Evolutionary conservation across 2,329 filamentous ascomycete genomes (phyloP), one percentile per base, ranked within the genome.

Genomic region (Cyphellophora attinorum): DNA sequence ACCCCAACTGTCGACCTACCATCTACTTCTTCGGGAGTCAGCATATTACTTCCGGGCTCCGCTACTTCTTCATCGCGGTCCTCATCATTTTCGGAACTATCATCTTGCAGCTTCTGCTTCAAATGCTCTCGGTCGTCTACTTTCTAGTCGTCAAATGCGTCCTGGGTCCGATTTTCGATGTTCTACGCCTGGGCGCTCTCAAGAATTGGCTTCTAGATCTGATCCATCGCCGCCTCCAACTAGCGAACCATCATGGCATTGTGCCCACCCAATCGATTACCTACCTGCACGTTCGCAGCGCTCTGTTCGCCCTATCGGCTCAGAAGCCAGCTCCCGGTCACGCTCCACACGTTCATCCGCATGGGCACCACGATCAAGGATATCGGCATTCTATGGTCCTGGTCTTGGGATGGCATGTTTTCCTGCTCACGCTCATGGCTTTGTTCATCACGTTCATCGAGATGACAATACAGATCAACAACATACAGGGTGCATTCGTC

Each of bases 361-460:
- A 25, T n/a, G 8, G n/a, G 8, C 21, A 25, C 8, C 21, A 25
- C 21, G 8, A 25, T 8, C 21, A 25, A n/a, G 21, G 21, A 8
- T 25, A 25, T 25, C 21, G 21, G 21, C 21, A 8, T 8, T 25
- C 21, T 8, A 25, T 25, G 21, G n/a, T 8, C n/a, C 21, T 25
- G 8, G 21, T 25, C 8, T 8, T 25, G n/a, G 8, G 21, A 8
- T 25, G 21, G 21, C 21, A 25, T 25, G n/a, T 25, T n/a, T 25
- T 8, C 8, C 21, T 25, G n/a, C 21, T 25, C n/a, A 25, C 8
- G 8, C 21, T 25, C n/a, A 25, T 25, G 21, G 21, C 21, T 8
- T 25, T 25, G n/a, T 25, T 25, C 21, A 25, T 25, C 21, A 25
- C 21, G 8, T 25, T 25, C 21, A 25, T 25, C 21, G 21, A 25